Evolutionary conservation across 805 yeast species (phyloP), one percentile per base, ranked within the genome.

Genomic region (Kuraishia piskuri): DNA sequence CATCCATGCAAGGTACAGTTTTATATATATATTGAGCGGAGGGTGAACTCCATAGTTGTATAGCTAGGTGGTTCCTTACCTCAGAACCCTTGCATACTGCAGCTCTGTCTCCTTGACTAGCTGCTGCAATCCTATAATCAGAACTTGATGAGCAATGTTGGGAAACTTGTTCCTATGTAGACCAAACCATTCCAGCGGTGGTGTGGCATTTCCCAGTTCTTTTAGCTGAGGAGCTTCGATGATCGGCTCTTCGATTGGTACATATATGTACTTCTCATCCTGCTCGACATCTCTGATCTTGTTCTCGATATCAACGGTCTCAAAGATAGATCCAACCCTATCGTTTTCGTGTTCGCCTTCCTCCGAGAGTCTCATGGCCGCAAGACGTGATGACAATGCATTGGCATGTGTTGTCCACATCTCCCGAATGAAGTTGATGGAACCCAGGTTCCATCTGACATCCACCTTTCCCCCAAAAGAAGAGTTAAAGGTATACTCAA

Each of bases 121-220:
- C 55, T 82, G 79, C 61, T 90, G 96, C 51, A 94, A 71, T 1
- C 84, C 80, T 14, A 86, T 78, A 50, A 91, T 86, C 0, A 84
- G 82, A 56, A 80, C 72, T 65, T 90, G 92, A 64, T 94, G 97
- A 0, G 96, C 86, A 55, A 88, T 76, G 46, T 87, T 83, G 0
- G 99, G 99, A 59, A 94, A 83, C 58, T 84, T 81, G 61, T 86
- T 80, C 58, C 98, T 77, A 65, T 94, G 94, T 26, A 94, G 75
- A 1, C 99, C 99, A 71, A 94, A 88, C 99, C 99, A 94, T 65
- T 94, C 99, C 54, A 94, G 70, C 1, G 99, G 99, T 0, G 99
- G 99, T 0, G 99, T 94, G 1, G 97, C 98, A 68, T 86, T 91
- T 23, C 99, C 98, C 61, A 94, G 75, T 62, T 94, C 98, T 62